Evolutionary conservation across 2,329 filamentous ascomycete genomes (phyloP).

Genomic region (Cercospora zeina): DNA sequence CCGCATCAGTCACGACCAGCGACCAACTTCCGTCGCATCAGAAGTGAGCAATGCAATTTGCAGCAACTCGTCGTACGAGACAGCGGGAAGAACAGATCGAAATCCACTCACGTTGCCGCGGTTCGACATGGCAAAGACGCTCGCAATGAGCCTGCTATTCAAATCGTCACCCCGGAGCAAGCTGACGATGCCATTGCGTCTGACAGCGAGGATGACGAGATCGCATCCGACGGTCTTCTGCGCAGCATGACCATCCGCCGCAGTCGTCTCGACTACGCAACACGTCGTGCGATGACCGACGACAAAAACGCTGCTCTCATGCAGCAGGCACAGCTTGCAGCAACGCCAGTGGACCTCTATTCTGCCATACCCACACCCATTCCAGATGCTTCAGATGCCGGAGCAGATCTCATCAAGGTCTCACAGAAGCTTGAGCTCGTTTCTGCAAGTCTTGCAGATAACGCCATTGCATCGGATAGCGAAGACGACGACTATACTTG

Average conservation of each 20-base stretch:
- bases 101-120: background rate
- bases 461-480: conserved; percentile 13
- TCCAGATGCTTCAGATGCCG: conserved; percentile 8
- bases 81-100: background rate
- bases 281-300: conserved; percentile 22
- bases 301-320: conserved; percentile 7
- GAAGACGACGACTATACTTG: conserved; percentile 17
- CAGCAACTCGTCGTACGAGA: background rate
- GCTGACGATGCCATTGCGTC: conserved; percentile 27
- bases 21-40: conserved; percentile 3
- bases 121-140: background rate
- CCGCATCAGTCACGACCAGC: background rate
- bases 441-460: conserved; percentile 7
- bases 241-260: conserved; percentile 8
- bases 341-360: background rate
- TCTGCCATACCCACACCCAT: conserved; percentile 7
- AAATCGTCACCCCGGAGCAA: conserved; percentile 9
- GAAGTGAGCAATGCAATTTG: conserved; percentile 12
- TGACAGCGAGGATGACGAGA: conserved; percentile 27
- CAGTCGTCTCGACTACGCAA: conserved; percentile 22
- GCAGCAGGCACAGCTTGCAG: background rate
- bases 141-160: background rate
- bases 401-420: conserved; percentile 12
- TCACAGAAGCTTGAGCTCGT: conserved; percentile 9
- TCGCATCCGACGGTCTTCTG: background rate